Base-by-base conservation (phyloP, 2,329 filamentous ascomycete genomes). In the Parascedosporium putredinis region DNA sequence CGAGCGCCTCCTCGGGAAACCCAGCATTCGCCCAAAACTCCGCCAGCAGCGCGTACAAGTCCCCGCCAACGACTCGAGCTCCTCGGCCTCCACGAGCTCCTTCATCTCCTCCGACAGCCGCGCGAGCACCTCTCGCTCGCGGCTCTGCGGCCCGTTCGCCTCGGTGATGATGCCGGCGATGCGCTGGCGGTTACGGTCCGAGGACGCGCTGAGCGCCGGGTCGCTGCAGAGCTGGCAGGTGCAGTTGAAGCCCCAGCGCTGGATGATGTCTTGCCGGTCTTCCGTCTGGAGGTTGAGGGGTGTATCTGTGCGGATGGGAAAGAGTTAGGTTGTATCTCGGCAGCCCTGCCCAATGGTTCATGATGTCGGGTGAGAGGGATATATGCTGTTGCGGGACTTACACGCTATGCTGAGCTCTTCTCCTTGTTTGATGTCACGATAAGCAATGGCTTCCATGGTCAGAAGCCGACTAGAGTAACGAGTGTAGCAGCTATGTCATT, bases 391-490 rank as follows among this genome's bases (percentile, higher is more conserved):
- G n/a, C 5, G 7, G 31, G 22, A 33, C 46, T 40, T 27, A 60
- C 61, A 63, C 53, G 55, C 62, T 34, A 64, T 55, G 8, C 51
- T 44, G n/a, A 64, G 58, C 45, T 63, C 62, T 7, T 62, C 58
- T 3, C 60, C 61, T 1, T 55, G 50, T 38, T 58, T 47, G 12
- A 63, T 62, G 7, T 56, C 54, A 1, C 52, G 56, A 24, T 57
- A 57, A 1, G 60, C 55, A 6, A 59, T 53, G 10, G 60, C 54
- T 29, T 59, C 60, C 50, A 59, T 58, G 1, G 55, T 53, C 10
- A 61, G 42, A 14, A 55, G 48, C 2, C 49, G 49, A 9, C 53
- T 40, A 0, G 57, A 58, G 16, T 60, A 61, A 12, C 57, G 55
- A 29, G 62, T 56, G 29, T 58, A 62, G 22, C 18, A 45, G 22